A percentile compares a stretch with the other conserved stretches of the same genome.
phyloP scores from a whole-genome alignment of 106 monocot species.

The Platanthera zijinensis region DNA sequence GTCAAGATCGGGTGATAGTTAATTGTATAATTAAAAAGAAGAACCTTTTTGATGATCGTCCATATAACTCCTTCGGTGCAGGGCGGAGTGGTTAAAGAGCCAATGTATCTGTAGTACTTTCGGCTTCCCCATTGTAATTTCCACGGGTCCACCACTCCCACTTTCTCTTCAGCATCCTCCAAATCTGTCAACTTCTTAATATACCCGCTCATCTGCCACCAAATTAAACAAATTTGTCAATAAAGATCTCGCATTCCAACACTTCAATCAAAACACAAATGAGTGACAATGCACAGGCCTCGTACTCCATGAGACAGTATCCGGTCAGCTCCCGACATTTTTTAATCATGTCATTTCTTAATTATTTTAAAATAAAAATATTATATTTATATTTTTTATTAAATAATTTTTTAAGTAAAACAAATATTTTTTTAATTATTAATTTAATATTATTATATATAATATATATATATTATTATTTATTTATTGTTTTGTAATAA shows the following conservation, averaged over 20 bases:
- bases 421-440: too few relatives aligned
- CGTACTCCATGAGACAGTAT: too few relatives aligned
- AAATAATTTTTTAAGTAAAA: too few relatives aligned
- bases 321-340: too few relatives aligned
- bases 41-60: constrained; percentile 40
- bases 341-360: too few relatives aligned
- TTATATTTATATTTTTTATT: background rate
- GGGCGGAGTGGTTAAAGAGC: constrained; percentile 82
- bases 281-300: background rate
- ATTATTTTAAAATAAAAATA: background rate
- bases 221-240: background rate
- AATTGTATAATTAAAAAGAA: background rate
- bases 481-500: too few relatives aligned
- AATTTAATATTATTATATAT: too few relatives aligned
- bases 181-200: constrained; percentile 25
- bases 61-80: constrained; percentile 80
- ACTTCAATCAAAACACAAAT: too few relatives aligned
- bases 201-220: constrained; percentile 32
- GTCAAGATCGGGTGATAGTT: too few relatives aligned
- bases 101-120: constrained; percentile 82
- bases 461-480: too few relatives aligned
- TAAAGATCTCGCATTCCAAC: background rate
- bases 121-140: constrained; percentile 28
- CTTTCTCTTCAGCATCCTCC: constrained; percentile 25
- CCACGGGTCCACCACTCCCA: constrained; percentile 42